Conservation (phyloP, 2,329 filamentous ascomycete genomes). For the Epichloe sibirici region DNA sequence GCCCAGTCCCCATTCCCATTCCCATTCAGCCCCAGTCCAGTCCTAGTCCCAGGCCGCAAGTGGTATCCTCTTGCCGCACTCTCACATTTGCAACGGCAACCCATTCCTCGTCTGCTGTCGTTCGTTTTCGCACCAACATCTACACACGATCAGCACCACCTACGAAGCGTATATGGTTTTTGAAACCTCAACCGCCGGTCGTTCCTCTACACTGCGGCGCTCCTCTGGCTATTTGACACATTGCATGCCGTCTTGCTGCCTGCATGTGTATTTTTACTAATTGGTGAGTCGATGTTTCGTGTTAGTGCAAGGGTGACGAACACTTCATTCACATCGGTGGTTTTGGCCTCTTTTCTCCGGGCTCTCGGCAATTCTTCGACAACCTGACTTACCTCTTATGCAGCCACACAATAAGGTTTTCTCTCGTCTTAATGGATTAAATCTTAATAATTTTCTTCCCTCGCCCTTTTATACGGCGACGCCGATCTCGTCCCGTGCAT, state of each 20-base stretch:
- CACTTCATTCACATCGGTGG: constrained; percentile 1
- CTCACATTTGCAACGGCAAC: constrained; percentile 15
- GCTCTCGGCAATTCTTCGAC: not conserved
- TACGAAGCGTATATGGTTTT: constrained; percentile 7
- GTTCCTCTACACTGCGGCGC: not conserved
- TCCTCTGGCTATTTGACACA: not conserved
- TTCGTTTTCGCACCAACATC: constrained; percentile 13
- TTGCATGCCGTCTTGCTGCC: constrained; percentile 1
- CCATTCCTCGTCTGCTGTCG: constrained; percentile 14
- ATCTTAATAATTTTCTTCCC: not conserved
- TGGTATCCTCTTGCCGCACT: constrained; percentile 13
- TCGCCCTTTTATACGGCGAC: not conserved
- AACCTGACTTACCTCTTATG: not conserved
- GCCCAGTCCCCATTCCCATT: not conserved
- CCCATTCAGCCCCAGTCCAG: not conserved
- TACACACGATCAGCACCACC: constrained; percentile 10
- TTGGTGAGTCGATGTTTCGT: constrained; percentile 5
- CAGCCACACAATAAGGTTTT: not conserved
- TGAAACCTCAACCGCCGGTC: constrained; percentile 1
- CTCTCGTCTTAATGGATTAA: not conserved
- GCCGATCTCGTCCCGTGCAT: not conserved
- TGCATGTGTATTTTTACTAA: not conserved
- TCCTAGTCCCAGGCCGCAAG: constrained; percentile 6
- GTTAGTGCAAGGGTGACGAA: constrained; percentile 6
- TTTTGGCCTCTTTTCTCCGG: not conserved